Base-by-base conservation (phyloP, 1,284 basidiomycete species). In the Sanghuangporus baumii region DNA sequence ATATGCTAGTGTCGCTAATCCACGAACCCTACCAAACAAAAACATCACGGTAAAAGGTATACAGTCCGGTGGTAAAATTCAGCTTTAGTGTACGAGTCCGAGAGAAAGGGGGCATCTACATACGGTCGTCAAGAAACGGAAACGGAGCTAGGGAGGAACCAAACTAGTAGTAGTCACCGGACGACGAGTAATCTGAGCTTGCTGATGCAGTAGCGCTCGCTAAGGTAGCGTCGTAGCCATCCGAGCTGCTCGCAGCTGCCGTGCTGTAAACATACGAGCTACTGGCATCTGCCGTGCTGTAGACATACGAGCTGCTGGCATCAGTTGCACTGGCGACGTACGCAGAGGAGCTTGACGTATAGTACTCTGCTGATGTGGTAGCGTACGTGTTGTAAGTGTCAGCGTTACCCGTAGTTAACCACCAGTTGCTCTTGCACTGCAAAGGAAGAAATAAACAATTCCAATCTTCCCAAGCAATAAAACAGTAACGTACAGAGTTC, bases 381-480 rank as follows among this genome's bases (percentile, higher is more conserved):
- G 76, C 77, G 67, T 86, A 86, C 12, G 82, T 82, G 74, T 83
- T 84, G 68, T 74, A 76, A 61, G 63, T 66, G 74, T 81, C 75
- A 75, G 75, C 77, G 75, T 82, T 86, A 23, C 84, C 83, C 16
- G 73, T 64, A 12, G 71, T 78, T 70, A 87, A 71, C 57, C 76
- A 76, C 77, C 80, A 86, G 63, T 71, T 70, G 46, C 78, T 81
- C 76, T 86, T 84, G 80, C 86, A 87, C 80, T 84, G 66, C 6
- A 38, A 37, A 9, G 55, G 16, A 52, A 41, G n/a, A 20, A 9
- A 34, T 37, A 46, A 43, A 11, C 8, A 37, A n/a, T 46, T 46
- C 71, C 12, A 70, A 69, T 6, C 57, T n/a, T 56, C 50, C 38
- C 60, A 14, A 36, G 31, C 46, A 31, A 47, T 9, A 6, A 5